Percentiles rank a stretch among this genome's conserved stretches.
These are phyloP conservation scores for Alternaria atra DNA, from an alignment of 2,329 filamentous ascomycete genomes.

Conservation along the genomic window DNA sequence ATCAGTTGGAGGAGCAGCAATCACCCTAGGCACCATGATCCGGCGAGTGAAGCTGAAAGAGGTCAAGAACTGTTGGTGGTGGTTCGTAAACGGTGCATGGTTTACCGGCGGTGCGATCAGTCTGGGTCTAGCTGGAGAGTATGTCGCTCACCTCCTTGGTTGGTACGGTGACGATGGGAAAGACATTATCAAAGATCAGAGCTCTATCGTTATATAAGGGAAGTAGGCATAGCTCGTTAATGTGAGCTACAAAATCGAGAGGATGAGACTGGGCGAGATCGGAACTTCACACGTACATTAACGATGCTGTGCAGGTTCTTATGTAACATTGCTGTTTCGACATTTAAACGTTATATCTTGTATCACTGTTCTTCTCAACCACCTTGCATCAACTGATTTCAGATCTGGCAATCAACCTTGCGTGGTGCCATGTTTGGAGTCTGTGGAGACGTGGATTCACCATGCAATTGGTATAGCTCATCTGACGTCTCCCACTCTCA, in stretches of 20 bases:
- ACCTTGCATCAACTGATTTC: no score
- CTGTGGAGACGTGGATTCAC: no score
- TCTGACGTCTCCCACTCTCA: no score
- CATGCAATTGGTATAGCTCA: no score
- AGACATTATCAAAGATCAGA: background rate
- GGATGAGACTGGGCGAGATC: background rate
- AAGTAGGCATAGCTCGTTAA: no score
- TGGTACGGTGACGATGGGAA: slow-evolving; percentile 29
- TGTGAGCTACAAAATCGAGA: background rate
- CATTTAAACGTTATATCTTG: no score
- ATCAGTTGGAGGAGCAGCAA: slow-evolving; percentile 65
- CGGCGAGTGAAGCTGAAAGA: slow-evolving; percentile 65
- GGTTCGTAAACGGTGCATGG: slow-evolving; percentile 70
- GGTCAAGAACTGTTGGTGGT: slow-evolving; percentile 69
- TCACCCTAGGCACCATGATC: slow-evolving; percentile 67
- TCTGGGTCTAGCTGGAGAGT: slow-evolving; percentile 65
- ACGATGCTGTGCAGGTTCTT: background rate
- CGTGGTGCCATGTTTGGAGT: no score
- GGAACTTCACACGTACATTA: background rate
- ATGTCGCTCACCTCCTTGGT: slow-evolving; percentile 47
- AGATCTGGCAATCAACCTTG: no score
- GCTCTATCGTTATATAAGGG: background rate
- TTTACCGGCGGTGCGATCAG: slow-evolving; percentile 68
- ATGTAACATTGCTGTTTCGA: background rate
- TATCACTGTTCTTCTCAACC: no score